Conservation (phyloP, 768 basidiomycete species). For the Baorangia bicolor region DNA sequence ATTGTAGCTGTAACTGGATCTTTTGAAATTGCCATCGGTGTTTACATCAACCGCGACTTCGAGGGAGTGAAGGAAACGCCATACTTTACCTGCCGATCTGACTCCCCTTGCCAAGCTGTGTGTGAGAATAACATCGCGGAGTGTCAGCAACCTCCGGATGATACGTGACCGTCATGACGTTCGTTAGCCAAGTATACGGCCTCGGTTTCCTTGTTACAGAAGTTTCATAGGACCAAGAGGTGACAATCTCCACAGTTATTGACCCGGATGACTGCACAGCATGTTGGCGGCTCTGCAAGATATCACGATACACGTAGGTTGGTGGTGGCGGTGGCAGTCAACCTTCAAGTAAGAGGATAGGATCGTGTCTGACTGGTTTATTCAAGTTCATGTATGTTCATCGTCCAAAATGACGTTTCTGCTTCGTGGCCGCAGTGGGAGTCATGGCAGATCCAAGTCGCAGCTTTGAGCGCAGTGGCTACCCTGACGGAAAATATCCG, state of each 20-base stretch:
- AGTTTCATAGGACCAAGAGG: not conserved
- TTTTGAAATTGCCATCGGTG: constrained; percentile 22
- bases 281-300: not conserved
- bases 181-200: not conserved
- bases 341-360: not conserved
- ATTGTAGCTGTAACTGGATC: constrained; percentile 17
- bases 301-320: not conserved
- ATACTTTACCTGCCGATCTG: constrained; percentile 27
- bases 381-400: not conserved
- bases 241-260: not conserved
- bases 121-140: constrained; percentile 24
- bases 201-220: not conserved
- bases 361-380: not conserved
- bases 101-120: constrained; percentile 32
- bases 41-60: constrained; percentile 17
- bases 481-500: not conserved
- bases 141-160: constrained; percentile 9
- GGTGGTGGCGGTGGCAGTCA: not conserved
- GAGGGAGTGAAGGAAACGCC: constrained; percentile 23
- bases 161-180: constrained; percentile 1
- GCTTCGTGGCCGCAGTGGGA: not conserved
- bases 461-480: constrained; percentile 2
- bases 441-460: not conserved
- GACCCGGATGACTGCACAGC: constrained; percentile 9
- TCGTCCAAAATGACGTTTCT: not conserved